These are phyloP conservation scores for Pharnaceum exiguum DNA, from an alignment of 148 eudicot genomes.

Conservation along the genomic window DNA sequence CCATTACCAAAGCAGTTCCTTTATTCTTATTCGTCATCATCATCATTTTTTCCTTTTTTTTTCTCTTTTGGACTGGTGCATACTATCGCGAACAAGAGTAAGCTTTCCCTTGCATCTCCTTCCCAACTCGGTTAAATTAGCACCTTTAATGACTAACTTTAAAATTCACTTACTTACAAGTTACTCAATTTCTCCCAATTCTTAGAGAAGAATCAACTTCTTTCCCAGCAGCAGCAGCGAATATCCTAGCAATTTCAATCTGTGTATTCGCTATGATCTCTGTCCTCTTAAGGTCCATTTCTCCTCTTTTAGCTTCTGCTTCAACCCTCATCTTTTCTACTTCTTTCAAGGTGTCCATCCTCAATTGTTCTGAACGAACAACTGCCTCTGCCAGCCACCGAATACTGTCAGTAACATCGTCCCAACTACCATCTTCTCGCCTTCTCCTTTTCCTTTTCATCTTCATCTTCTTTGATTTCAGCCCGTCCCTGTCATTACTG, in stretches of 20 bases:
- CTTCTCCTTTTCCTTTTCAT: constrained; percentile 36
- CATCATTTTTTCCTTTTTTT: too few relatives aligned
- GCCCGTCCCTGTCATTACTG: constrained; percentile 33
- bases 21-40: too few relatives aligned
- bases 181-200: constrained; percentile 45
- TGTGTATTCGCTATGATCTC: constrained; percentile 86
- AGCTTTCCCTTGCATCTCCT: neutral
- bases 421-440: constrained; percentile 27
- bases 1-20: too few relatives aligned
- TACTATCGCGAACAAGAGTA: constrained; percentile 4
- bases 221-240: constrained; percentile 53
- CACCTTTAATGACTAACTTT: neutral
- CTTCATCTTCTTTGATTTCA: constrained; percentile 23
- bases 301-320: constrained; percentile 72
- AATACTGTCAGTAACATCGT: constrained; percentile 59
- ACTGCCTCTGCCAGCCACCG: constrained; percentile 70
- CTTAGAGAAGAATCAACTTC: constrained; percentile 47
- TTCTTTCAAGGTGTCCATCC: constrained; percentile 74
- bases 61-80: too few relatives aligned
- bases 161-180: neutral
- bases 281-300: constrained; percentile 71
- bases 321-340: constrained; percentile 82
- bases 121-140: constrained; percentile 2
- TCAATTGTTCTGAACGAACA: constrained; percentile 55
- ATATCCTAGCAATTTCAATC: constrained; percentile 79